These are phyloP conservation scores for Wallacemonas sp. DNA, from an alignment of 208 protist genomes.

Conservation along the genomic window DNA sequence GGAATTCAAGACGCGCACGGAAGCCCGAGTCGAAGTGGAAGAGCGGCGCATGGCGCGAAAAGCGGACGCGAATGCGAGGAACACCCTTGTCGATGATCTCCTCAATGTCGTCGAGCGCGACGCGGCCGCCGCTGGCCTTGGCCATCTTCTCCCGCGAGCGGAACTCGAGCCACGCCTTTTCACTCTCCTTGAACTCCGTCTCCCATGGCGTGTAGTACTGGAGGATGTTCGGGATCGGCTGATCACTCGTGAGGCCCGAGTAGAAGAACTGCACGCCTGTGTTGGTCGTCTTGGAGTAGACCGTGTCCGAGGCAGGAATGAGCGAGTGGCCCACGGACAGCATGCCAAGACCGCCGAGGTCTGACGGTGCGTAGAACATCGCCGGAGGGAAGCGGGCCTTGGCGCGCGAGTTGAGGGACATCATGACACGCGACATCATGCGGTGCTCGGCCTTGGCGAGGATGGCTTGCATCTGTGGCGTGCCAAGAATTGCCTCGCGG, in stretches of 20 bases:
- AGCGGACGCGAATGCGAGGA: slow-evolving; percentile 99
- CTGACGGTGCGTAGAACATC: slow-evolving; percentile 99
- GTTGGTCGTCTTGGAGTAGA: slow-evolving; percentile 98
- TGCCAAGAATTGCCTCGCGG: slow-evolving; percentile 98
- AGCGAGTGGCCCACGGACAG: slow-evolving; percentile 99
- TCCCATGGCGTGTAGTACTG: slow-evolving; percentile 99
- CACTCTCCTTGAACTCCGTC: slow-evolving; percentile 99
- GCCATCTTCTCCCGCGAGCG: slow-evolving; percentile 98
- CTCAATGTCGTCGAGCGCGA: slow-evolving; percentile 99
- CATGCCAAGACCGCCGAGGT: slow-evolving; percentile 99
- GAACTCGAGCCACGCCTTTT: slow-evolving; percentile 99
- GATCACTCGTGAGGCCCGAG: slow-evolving; percentile 98
- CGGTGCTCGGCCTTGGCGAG: slow-evolving; percentile 99
- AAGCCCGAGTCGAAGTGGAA: slow-evolving; percentile 99
- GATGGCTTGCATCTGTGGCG: slow-evolving; percentile 98
- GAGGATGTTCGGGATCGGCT: slow-evolving; percentile 99
- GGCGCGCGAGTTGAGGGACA: slow-evolving; percentile 99
- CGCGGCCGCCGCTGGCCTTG: slow-evolving; percentile 94
- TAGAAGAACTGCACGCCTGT: slow-evolving; percentile 99
- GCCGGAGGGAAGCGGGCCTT: slow-evolving; percentile 99
- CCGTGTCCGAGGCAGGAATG: slow-evolving; percentile 99
- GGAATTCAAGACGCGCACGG: slow-evolving; percentile 98
- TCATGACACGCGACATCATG: slow-evolving; percentile 99
- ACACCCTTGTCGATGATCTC: slow-evolving; percentile 99
- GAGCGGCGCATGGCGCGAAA: slow-evolving; percentile 99